Percentiles rank a stretch among this genome's conserved stretches.
phyloP scores from a whole-genome alignment of 306 rosid species.

The Cucumis cinereus region DNA sequence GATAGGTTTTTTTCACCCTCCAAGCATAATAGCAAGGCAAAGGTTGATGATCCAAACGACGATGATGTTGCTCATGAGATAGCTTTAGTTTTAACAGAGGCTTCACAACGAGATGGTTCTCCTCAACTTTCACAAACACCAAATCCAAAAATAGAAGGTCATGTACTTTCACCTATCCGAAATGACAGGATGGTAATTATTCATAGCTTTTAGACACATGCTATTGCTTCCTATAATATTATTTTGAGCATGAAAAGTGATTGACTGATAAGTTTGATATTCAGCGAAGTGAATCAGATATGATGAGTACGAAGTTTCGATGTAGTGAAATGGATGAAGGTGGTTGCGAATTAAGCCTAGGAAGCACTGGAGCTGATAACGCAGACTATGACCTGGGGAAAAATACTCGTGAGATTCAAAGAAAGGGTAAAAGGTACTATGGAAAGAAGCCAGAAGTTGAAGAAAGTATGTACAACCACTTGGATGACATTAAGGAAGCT shows the following conservation, averaged over 20 bases:
- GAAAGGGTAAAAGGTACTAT: slow-evolving; percentile 30
- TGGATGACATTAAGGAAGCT: slow-evolving; percentile 61
- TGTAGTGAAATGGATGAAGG: slow-evolving; percentile 40
- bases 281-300: slow-evolving; percentile 48
- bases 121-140: slow-evolving; percentile 48
- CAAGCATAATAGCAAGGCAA: slow-evolving; percentile 39
- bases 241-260: not conserved
- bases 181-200: slow-evolving; percentile 48
- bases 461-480: slow-evolving; percentile 31
- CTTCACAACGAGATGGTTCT: slow-evolving; percentile 69
- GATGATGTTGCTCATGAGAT: slow-evolving; percentile 62
- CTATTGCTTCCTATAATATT: not conserved
- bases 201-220: not conserved
- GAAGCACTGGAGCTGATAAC: slow-evolving; percentile 53
- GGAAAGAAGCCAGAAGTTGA: slow-evolving; percentile 38
- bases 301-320: slow-evolving; percentile 21
- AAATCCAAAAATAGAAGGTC: slow-evolving; percentile 32
- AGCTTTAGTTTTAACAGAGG: slow-evolving; percentile 71
- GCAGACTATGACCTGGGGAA: slow-evolving; percentile 30
- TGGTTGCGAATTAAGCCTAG: slow-evolving; percentile 65
- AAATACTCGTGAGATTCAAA: slow-evolving; percentile 26
- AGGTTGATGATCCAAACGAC: slow-evolving; percentile 26
- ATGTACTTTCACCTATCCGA: slow-evolving; percentile 29
- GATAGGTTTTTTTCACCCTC: slow-evolving; percentile 45
- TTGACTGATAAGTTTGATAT: slow-evolving; percentile 5